These are phyloP conservation scores for Scenedesmus sp. DNA, from an alignment of 163 green algal species.

Conservation along the genomic window DNA sequence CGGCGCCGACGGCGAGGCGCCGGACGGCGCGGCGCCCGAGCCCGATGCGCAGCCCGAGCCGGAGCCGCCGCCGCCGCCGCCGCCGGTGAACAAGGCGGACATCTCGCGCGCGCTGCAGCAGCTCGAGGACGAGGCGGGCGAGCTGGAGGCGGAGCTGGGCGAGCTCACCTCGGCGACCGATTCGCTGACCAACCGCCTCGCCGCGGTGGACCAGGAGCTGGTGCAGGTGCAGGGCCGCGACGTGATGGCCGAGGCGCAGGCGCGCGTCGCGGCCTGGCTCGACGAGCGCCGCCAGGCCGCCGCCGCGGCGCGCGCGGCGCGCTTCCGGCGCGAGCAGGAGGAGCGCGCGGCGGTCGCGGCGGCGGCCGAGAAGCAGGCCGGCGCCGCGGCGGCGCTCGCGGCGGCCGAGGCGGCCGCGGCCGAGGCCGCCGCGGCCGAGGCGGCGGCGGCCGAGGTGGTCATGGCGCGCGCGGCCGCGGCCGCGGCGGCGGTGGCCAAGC, in stretches of 20 bases:
- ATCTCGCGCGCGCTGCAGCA: constrained; percentile 25
- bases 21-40: background rate
- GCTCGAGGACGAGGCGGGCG: constrained; percentile 23
- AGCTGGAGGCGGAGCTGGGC: constrained; percentile 25
- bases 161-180: constrained; percentile 8
- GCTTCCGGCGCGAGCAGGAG: constrained; percentile 19
- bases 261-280: background rate
- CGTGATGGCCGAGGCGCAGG: background rate
- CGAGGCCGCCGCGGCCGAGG: background rate
- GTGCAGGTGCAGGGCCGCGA: constrained; percentile 11
- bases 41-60: background rate
- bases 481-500: too few species aligned
- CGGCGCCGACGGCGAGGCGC: background rate
- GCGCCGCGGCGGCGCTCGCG: background rate
- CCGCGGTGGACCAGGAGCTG: constrained; percentile 17
- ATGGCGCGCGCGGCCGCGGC: too few species aligned
- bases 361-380: background rate
- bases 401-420: background rate
- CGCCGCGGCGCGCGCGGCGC: background rate
- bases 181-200: constrained; percentile 14
- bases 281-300: background rate
- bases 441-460: background rate
- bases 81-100: constrained; percentile 18
- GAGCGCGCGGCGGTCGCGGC: constrained; percentile 12
- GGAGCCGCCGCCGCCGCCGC: background rate